phyloP scores from a whole-genome alignment of 176 grass and related monocot species.

The Eragrostis nindensis region DNA sequence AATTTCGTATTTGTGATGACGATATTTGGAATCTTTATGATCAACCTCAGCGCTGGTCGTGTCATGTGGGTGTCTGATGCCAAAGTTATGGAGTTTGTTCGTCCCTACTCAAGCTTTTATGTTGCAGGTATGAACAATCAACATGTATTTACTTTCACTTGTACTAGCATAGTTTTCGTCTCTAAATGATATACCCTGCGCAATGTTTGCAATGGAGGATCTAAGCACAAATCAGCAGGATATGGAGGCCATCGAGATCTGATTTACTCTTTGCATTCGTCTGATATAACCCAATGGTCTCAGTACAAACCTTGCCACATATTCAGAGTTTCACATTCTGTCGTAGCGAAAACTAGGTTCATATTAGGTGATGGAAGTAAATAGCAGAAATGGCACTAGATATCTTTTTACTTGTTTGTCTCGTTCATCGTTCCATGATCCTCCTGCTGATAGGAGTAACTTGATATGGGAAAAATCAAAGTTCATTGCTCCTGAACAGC shows the following conservation, averaged over 20 bases:
- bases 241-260: too few relatives aligned
- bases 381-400: background rate
- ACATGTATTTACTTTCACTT: background rate
- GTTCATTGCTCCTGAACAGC: background rate
- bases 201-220: background rate
- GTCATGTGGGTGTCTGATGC: background rate
- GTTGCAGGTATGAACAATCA: conserved; percentile 21
- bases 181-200: background rate
- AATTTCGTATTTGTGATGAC: background rate
- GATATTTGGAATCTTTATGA: background rate
- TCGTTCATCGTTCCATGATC: background rate
- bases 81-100: background rate
- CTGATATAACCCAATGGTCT: too few relatives aligned
- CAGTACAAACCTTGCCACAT: background rate
- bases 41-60: background rate
- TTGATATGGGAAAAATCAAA: background rate
- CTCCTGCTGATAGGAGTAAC: background rate
- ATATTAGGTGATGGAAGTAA: background rate
- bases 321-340: background rate
- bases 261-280: too few relatives aligned
- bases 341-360: background rate
- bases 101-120: conserved; percentile 27
- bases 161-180: background rate
- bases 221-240: background rate
- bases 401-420: background rate